Base-by-base conservation (phyloP, 352 stramenopile species). In the Aphanomyces invadans region DNA sequence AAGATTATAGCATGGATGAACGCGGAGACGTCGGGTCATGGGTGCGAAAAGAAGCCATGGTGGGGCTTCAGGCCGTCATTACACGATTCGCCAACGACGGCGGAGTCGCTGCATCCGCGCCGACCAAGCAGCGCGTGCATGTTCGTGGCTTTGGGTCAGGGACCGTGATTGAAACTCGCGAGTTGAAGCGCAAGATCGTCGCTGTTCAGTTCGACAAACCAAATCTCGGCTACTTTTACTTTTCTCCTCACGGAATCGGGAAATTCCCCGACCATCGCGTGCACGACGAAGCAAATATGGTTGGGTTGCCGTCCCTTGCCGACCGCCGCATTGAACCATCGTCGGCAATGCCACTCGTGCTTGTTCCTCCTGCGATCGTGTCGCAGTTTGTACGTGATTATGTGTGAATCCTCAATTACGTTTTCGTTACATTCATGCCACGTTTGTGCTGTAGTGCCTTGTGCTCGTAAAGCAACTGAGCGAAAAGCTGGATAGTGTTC, bases 11-110 rank as follows among this genome's bases (percentile, higher is more conserved):
- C 25, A 86, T 95, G 10, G 96, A 99, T 76, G 95, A 98, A 75
- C 86, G 97, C 45, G 97, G 97, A 4, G 97, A 99, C 77, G 95
- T 99, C 21, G 97, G 97, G 11, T 99, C 95, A 11, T 99, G 96
- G 96, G 95, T 96, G 44, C 83, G 97, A 39, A 96, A 96, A 69
- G 92, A 89, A 69, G 92, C 96, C 17, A 97, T 99, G 81, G 60
- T 92, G 28, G 94, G 86, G 11, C 74, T 98, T 9, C 80, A 96
- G 65, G 73, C 73, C 2, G 11, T 67, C 17, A 15, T 31, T 25
- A 21, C 19, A 21, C 29, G 7, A 11, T 32, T 38, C 23, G 19
- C 21, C 29, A 17, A 29, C 28, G 28, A 25, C 12, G 9, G 15
- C 31, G n/a, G 17, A 38, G 17, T 4, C 2, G 2, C 23, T 45